Base-by-base conservation (phyloP, 2,329 filamentous ascomycete species). In the Ophiostoma tasmaniense region DNA sequence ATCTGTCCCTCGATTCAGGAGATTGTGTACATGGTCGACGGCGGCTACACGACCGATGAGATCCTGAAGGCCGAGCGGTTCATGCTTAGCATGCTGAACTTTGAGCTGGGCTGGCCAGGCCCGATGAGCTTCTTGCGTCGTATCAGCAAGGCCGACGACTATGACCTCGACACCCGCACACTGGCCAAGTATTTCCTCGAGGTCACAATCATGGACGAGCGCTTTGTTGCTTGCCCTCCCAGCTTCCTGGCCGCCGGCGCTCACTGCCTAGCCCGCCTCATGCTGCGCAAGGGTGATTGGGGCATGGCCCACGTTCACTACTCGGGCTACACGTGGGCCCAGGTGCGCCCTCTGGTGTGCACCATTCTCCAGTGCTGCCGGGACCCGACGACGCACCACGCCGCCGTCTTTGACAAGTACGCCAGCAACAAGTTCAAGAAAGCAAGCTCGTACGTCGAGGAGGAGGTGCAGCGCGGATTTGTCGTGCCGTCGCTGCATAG, bases 1-100 rank as follows among this genome's bases (percentile, higher is more conserved):
- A 96, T 97, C 79, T 97, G 93, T 78, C 95, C 93, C 30, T 97
- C 94, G 0, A 88, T 99, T 28, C 87, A 90, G 71, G 95, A 99
- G 82, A 96, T 99, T 75, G 91, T 97, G 71, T 98, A 94, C 82
- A 98, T 99, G 94, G 95, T 99, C 55, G 95, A 99, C 77, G 87
- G 89, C 61, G 93, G 92, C 68, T 99, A 97, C 80, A 90, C 86
- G 2, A 85, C 87, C 20, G 93, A 97, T 69, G 95, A 98, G 81
- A 94, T 99, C 69, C 85, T 98, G 73, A 97, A 98, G 81, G 95
- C 95, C 0, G 95, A 99, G 80, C 89, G 93, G 14, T 98, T 97
- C 82, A 99, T 99, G 93, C 86, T 99, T 67, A 96, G 88, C 79
- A 96, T 97, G 90, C 87, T 99, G 68, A 87, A 92, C 75, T 99